Conservation (phyloP, 345 rosid species). For the Pseudoturritis turrita region DNA sequence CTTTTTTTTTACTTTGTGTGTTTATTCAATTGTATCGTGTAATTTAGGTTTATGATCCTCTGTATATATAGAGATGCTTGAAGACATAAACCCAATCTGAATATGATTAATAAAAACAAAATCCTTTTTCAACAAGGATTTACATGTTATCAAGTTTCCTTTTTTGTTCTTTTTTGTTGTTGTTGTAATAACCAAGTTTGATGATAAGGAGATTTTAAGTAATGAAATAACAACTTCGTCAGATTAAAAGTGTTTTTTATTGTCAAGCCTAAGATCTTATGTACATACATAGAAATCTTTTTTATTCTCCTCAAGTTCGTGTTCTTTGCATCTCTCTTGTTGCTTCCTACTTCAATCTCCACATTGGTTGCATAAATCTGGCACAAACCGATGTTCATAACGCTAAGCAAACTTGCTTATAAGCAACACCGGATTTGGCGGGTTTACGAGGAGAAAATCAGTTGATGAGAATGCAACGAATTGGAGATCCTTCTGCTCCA, state of each 20-base stretch:
- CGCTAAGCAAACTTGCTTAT: neutral
- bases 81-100: neutral
- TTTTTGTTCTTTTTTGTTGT: too few species aligned
- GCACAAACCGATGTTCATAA: neutral
- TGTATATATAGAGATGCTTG: neutral
- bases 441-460: conserved; percentile 20
- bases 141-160: neutral
- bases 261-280: neutral
- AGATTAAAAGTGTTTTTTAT: neutral
- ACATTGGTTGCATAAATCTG: neutral
- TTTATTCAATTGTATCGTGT: neutral
- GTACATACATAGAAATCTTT: neutral
- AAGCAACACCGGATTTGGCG: neutral
- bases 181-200: too few species aligned
- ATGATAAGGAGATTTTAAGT: neutral
- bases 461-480: conserved; percentile 65
- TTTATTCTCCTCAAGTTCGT: neutral
- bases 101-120: neutral
- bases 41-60: neutral
- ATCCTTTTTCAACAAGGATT: neutral
- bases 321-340: conserved; percentile 10
- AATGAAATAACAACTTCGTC: neutral
- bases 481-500: conserved; percentile 75
- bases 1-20: neutral
- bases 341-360: neutral